Conservation (phyloP, 345 rosid species). For the Microthlaspi erraticum region DNA sequence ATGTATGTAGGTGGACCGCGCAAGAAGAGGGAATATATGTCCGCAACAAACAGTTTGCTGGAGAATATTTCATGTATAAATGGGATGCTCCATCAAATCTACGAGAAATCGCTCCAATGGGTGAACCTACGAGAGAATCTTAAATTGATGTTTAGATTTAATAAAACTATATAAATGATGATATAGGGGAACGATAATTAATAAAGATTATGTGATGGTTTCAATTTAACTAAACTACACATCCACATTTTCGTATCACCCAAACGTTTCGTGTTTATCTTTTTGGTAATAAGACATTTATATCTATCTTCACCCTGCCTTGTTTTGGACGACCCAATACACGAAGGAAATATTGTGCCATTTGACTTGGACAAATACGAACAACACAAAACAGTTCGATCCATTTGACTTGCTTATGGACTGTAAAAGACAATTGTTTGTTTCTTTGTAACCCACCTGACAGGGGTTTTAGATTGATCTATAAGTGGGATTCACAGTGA, state of each 20-base stretch:
- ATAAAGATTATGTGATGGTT: no score
- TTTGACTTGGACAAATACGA: not conserved
- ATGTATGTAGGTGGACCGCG: conserved; percentile 32
- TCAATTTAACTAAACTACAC: no score
- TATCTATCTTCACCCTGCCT: no score
- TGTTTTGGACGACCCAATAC: no score
- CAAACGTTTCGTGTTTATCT: no score
- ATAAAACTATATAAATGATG: no score
- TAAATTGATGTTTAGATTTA: no score
- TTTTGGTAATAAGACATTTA: no score
- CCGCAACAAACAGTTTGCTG: not conserved
- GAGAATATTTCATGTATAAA: conserved; percentile 29
- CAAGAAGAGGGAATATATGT: conserved; percentile 29
- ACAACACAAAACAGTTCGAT: no score
- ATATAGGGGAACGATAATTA: no score
- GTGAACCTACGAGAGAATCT: not conserved
- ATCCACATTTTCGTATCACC: no score
- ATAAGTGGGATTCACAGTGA: not conserved
- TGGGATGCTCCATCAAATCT: conserved; percentile 5
- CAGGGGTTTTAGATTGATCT: not conserved
- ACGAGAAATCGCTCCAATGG: not conserved
- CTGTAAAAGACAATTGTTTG: conserved; percentile 15
- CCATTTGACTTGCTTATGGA: conserved; percentile 9
- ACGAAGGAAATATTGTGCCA: no score
- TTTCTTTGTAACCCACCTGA: conserved; percentile 7